These are phyloP conservation scores for Fraxinus nigra DNA, from an alignment of 305 asterid species.

Conservation along the genomic window DNA sequence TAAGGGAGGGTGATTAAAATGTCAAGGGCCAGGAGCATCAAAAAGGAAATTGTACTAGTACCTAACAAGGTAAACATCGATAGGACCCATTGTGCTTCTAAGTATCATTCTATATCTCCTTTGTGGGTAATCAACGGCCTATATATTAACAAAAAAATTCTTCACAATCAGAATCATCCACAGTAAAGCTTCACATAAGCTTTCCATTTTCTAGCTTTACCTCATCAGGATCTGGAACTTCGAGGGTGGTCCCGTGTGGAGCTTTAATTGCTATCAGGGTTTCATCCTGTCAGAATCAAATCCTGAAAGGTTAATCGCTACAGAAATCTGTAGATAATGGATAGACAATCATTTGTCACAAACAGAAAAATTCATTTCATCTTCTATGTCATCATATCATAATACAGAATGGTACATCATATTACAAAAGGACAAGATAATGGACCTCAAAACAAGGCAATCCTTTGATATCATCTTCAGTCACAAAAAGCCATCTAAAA, in stretches of 20 bases:
- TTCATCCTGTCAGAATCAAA: conserved; percentile 59
- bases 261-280: conserved; percentile 96
- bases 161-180: conserved; percentile 22
- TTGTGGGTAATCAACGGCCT: conserved; percentile 89
- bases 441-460: conserved; percentile 81
- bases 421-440: conserved; percentile 22
- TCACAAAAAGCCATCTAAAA: conserved; percentile 86
- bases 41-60: conserved; percentile 21
- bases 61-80: conserved; percentile 98
- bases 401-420: background rate
- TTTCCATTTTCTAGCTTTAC: conserved; percentile 30
- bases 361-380: background rate
- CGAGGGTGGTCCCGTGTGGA: conserved; percentile 94
- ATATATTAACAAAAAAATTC: conserved; percentile 16
- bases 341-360: background rate
- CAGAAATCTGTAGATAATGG: background rate
- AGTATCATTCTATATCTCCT: conserved; percentile 93
- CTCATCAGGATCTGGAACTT: conserved; percentile 99
- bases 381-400: background rate
- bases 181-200: conserved; percentile 18
- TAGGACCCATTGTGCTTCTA: conserved; percentile 95
- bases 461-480: conserved; percentile 86
- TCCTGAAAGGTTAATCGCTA: conserved; percentile 11
- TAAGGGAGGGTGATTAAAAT: conserved; percentile 9
- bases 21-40: background rate